A percentile compares a stretch with the other conserved stretches of the same genome.
phyloP scores from a whole-genome alignment of 176 grass and related monocot genomes.

The Raddia distichophylla region DNA sequence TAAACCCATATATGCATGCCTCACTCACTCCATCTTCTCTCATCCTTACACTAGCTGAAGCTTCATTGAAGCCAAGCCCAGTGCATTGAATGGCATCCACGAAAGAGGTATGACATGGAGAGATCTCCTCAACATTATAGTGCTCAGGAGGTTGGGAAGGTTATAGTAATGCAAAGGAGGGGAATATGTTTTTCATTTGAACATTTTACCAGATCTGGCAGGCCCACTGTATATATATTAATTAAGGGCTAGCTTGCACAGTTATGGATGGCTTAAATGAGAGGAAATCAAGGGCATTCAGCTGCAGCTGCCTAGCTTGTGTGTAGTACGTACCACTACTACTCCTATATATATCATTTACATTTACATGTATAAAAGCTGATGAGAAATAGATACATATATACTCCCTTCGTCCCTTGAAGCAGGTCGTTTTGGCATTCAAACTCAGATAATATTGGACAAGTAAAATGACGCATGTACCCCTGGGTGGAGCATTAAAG shows the following conservation, averaged over 20 bases:
- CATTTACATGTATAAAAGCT: too few relatives aligned
- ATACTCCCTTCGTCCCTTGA: too few relatives aligned
- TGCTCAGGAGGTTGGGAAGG: slow-evolving; percentile 41
- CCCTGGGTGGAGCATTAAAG: too few relatives aligned
- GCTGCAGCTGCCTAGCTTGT: neutral
- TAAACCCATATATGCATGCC: neutral
- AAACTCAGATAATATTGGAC: too few relatives aligned
- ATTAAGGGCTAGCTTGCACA: neutral
- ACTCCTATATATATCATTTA: too few relatives aligned
- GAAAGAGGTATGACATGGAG: slow-evolving; percentile 59
- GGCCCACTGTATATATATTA: neutral
- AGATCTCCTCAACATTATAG: slow-evolving; percentile 34
- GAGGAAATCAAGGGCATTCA: slow-evolving; percentile 35
- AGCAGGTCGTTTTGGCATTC: too few relatives aligned
- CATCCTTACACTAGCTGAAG: neutral
- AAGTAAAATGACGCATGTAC: too few relatives aligned
- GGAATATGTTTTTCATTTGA: slow-evolving; percentile 16
- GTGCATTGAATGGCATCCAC: slow-evolving; percentile 60
- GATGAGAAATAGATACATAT: too few relatives aligned
- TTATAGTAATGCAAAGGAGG: neutral
- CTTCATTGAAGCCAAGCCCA: slow-evolving; percentile 52
- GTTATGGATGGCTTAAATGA: slow-evolving; percentile 41
- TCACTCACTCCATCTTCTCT: neutral
- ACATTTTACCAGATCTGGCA: slow-evolving; percentile 38
- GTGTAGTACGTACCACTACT: too few relatives aligned